These are phyloP conservation scores for Schizochytrium sp. DNA, from an alignment of 108 stramenopile genomes.

Conservation along the genomic window DNA sequence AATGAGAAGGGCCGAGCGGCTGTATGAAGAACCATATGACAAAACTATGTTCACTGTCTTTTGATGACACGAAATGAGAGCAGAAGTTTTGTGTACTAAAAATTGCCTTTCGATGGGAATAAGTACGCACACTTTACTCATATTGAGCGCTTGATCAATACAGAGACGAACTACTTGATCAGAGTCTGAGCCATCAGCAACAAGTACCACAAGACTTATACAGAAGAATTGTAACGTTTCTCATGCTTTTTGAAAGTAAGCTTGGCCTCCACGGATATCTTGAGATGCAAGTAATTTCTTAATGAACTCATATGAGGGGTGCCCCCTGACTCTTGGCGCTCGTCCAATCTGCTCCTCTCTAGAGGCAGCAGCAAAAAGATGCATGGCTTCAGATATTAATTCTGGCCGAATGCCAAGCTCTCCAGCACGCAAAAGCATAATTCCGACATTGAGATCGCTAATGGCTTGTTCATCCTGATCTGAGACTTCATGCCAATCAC, in stretches of 20 bases:
- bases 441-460: not conserved
- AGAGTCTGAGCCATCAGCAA: too few species aligned
- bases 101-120: too few species aligned
- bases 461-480: not conserved
- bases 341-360: not conserved
- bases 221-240: too few species aligned
- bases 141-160: too few species aligned
- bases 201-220: too few species aligned
- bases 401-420: not conserved
- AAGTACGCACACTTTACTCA: too few species aligned
- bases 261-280: constrained; percentile 2
- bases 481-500: constrained; percentile 1
- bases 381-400: constrained; percentile 2
- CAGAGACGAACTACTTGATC: too few species aligned
- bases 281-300: not conserved
- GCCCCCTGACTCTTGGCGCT: not conserved
- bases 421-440: constrained; percentile 5
- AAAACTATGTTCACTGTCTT: too few species aligned
- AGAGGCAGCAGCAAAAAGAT: not conserved
- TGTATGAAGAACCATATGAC: too few species aligned
- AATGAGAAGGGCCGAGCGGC: too few species aligned
- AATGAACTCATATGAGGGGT: not conserved
- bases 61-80: too few species aligned
- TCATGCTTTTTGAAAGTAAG: not conserved
- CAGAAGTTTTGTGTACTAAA: too few species aligned